These are phyloP conservation scores for Peniophora sp. DNA, from an alignment of 1,284 basidiomycete genomes.

Conservation along the genomic window DNA sequence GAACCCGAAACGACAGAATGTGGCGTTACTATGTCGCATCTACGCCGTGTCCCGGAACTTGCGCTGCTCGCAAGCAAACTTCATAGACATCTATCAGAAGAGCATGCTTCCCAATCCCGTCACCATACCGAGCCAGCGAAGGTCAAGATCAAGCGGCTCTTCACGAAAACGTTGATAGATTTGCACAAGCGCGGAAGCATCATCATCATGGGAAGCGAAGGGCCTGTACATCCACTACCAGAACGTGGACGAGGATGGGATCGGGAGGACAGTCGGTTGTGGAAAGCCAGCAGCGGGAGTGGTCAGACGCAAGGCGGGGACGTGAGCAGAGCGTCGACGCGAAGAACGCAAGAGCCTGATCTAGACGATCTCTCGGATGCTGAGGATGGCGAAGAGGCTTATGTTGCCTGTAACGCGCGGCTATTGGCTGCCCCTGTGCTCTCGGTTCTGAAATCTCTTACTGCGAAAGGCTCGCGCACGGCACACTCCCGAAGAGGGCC, in stretches of 20 bases:
- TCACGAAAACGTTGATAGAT: constrained; percentile 51
- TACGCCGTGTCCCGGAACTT: constrained; percentile 67
- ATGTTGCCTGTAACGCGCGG: constrained; percentile 47
- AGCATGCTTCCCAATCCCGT: constrained; percentile 1
- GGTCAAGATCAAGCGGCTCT: constrained; percentile 54
- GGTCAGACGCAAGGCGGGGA: no score
- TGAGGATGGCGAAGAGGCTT: constrained; percentile 48
- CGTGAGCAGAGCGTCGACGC: no score
- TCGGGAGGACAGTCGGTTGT: not conserved
- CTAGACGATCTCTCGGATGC: constrained; percentile 54
- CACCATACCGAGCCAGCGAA: constrained; percentile 5
- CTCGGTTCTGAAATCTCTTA: constrained; percentile 30
- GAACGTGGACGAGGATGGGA: not conserved
- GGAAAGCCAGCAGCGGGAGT: constrained; percentile 13
- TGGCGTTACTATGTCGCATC: constrained; percentile 64
- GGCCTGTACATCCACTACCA: constrained; percentile 29
- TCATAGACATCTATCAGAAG: constrained; percentile 32
- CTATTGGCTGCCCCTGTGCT: constrained; percentile 42
- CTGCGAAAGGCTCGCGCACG: constrained; percentile 3
- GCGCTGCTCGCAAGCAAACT: constrained; percentile 41
- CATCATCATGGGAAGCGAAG: constrained; percentile 47
- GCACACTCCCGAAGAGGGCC: constrained; percentile 17
- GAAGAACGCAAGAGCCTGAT: constrained; percentile 38
- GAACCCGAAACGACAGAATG: not conserved
- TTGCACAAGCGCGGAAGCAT: constrained; percentile 61